These are phyloP conservation scores for Backusella morwellensis DNA, from an alignment of 192 early-diverging fungal species.

Conservation along the genomic window DNA sequence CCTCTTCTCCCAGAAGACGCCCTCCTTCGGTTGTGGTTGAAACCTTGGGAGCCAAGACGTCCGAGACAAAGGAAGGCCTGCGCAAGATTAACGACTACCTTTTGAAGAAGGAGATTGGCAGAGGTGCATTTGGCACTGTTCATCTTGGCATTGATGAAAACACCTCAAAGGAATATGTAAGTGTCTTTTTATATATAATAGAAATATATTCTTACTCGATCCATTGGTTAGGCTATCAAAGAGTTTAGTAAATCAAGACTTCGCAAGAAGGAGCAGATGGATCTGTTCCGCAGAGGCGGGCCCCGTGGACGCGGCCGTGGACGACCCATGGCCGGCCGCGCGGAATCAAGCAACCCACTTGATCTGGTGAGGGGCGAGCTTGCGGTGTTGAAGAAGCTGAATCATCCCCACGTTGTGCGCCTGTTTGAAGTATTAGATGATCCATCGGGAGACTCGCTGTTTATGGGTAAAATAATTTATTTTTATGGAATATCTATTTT, in stretches of 20 bases:
- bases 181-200: background rate
- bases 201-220: no score
- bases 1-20: slow-evolving; percentile 6
- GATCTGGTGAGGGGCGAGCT: slow-evolving; percentile 86
- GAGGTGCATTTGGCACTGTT: slow-evolving; percentile 90
- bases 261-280: slow-evolving; percentile 64
- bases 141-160: slow-evolving; percentile 63
- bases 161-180: slow-evolving; percentile 57
- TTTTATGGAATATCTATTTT: background rate
- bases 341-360: slow-evolving; percentile 67
- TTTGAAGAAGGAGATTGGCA: slow-evolving; percentile 74
- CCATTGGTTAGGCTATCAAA: slow-evolving; percentile 74
- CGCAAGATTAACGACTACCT: slow-evolving; percentile 82
- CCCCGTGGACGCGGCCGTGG: slow-evolving; percentile 57
- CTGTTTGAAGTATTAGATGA: slow-evolving; percentile 95
- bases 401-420: slow-evolving; percentile 84
- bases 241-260: slow-evolving; percentile 90
- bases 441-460: slow-evolving; percentile 74
- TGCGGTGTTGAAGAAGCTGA: slow-evolving; percentile 92
- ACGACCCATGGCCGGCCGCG: slow-evolving; percentile 44
- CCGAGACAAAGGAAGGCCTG: slow-evolving; percentile 69
- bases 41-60: slow-evolving; percentile 59
- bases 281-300: slow-evolving; percentile 41
- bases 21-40: slow-evolving; percentile 39
- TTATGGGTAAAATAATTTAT: slow-evolving; percentile 51